Conservation (phyloP, 2,329 filamentous ascomycete genomes). For the Coniochaeta ligniaria region DNA sequence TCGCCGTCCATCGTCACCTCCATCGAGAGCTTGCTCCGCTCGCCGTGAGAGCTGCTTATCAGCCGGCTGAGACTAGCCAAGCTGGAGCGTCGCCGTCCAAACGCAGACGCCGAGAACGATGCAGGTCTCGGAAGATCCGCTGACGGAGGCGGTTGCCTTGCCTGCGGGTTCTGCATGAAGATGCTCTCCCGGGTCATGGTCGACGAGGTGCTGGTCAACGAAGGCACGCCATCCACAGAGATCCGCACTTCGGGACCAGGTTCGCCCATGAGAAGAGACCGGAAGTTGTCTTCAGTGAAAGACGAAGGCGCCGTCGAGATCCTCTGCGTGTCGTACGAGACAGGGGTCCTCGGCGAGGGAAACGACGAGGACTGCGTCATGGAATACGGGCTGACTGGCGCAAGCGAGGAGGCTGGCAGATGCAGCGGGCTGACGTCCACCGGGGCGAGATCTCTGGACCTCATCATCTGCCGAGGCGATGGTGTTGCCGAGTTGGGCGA, state of each 20-base stretch:
- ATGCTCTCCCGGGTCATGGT: constrained; percentile 67
- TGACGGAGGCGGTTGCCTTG: constrained; percentile 33
- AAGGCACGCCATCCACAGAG: constrained; percentile 66
- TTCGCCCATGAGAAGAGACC: constrained; percentile 65
- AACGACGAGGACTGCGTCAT: constrained; percentile 58
- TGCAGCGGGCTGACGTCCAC: constrained; percentile 42
- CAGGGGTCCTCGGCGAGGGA: constrained; percentile 61
- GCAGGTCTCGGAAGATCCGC: constrained; percentile 34
- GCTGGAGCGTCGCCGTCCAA: constrained; percentile 66
- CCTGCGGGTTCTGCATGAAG: constrained; percentile 32
- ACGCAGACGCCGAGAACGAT: constrained; percentile 54
- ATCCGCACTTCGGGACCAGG: constrained; percentile 65
- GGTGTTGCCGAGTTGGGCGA: constrained; percentile 28
- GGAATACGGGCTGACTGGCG: constrained; percentile 58
- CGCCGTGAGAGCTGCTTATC: constrained; percentile 67
- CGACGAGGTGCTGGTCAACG: constrained; percentile 68
- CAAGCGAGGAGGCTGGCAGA: constrained; percentile 33
- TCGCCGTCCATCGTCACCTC: constrained; percentile 54
- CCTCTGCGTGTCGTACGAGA: constrained; percentile 64
- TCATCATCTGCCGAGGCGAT: constrained; percentile 34
- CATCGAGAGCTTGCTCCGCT: constrained; percentile 67
- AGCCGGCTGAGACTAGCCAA: constrained; percentile 70
- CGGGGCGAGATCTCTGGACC: constrained; percentile 38
- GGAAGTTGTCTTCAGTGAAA: constrained; percentile 63
- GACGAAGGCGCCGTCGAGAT: constrained; percentile 73